A percentile compares a stretch with the other conserved stretches of the same genome.
These are phyloP conservation scores for Aquanectria penicillioides DNA, from an alignment of 2,329 filamentous ascomycete genomes.

Conservation along the genomic window DNA sequence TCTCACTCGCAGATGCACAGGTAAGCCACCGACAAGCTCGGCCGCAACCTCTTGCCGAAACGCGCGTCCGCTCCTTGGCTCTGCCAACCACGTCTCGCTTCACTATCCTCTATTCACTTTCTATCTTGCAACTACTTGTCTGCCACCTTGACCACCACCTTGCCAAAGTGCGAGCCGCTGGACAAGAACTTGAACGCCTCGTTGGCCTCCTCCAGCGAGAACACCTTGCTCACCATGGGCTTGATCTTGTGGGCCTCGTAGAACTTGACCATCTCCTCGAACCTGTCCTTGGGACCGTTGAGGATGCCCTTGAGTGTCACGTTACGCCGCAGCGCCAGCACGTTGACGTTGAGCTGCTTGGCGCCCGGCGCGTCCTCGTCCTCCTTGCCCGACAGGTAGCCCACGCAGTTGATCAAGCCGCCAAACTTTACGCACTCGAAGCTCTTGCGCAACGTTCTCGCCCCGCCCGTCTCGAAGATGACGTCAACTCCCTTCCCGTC, in stretches of 20 bases:
- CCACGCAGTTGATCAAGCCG: constrained; percentile 63
- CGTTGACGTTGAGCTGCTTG: constrained; percentile 67
- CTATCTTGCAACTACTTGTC: constrained; percentile 36
- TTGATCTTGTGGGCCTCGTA: constrained; percentile 56
- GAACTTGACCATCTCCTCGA: constrained; percentile 64
- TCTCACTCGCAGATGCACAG: not conserved
- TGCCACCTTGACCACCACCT: constrained; percentile 60
- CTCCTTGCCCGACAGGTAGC: constrained; percentile 62
- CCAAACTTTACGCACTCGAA: constrained; percentile 65
- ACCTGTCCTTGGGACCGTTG: constrained; percentile 65
- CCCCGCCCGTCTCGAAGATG: constrained; percentile 65
- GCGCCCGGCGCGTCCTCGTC: constrained; percentile 55
- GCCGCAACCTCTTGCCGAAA: no score
- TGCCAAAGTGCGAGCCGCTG: constrained; percentile 66
- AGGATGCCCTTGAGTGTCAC: constrained; percentile 64
- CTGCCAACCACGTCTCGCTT: no score
- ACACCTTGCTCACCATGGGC: constrained; percentile 60
- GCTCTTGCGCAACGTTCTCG: constrained; percentile 61
- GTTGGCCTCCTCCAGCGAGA: constrained; percentile 56
- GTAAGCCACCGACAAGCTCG: no score
- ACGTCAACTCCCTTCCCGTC: constrained; percentile 59
- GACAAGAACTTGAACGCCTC: constrained; percentile 64
- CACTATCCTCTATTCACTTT: constrained; percentile 7
- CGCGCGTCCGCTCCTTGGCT: not conserved
- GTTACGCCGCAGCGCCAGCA: constrained; percentile 59